Evolutionary conservation across 2,329 filamentous ascomycete species (phyloP).

Genomic region (Colletotrichum liaoningense): DNA sequence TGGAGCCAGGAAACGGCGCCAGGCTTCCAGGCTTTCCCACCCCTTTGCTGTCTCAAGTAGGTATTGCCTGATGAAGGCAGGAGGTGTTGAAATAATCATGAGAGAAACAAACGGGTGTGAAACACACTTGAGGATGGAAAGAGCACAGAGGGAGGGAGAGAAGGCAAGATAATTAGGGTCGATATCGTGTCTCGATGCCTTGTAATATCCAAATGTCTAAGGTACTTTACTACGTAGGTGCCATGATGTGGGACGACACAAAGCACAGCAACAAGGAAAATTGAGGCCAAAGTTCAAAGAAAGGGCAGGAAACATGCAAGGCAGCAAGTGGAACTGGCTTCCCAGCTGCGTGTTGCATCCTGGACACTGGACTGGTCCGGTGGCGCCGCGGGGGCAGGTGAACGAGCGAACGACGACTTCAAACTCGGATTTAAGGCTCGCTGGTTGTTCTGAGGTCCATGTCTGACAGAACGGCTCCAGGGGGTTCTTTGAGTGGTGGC

Average conservation of each 20-base stretch:
- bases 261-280: not conserved
- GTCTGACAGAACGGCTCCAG: not conserved
- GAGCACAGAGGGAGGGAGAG: not conserved
- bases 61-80: not conserved
- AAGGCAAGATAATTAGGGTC: not conserved
- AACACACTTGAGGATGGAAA: not conserved
- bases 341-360: not conserved
- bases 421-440: not conserved
- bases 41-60: not conserved
- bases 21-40: not conserved
- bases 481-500: not conserved
- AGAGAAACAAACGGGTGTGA: not conserved
- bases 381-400: not conserved
- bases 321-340: conserved; percentile 1
- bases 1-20: not conserved
- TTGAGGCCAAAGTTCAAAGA: not conserved
- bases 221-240: not conserved
- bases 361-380: conserved; percentile 8
- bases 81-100: not conserved
- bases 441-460: not conserved
- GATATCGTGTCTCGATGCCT: not conserved
- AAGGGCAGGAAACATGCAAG: not conserved
- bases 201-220: not conserved
- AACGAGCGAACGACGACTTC: not conserved
- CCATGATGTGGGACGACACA: not conserved